phyloP scores from a whole-genome alignment of 768 basidiomycete species.

The Myochromella boudieri region DNA sequence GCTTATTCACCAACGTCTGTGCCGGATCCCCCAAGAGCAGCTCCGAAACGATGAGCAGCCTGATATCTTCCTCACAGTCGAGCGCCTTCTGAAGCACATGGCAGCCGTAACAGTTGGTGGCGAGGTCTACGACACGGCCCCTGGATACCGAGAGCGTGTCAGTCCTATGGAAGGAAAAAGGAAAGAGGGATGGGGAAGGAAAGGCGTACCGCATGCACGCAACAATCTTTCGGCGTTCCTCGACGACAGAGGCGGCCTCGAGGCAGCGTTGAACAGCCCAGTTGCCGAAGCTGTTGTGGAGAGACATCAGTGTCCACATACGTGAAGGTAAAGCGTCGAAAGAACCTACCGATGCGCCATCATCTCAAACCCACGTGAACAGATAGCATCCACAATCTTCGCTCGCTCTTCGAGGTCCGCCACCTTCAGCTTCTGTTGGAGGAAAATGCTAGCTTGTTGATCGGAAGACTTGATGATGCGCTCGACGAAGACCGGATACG shows the following conservation, averaged over 20 bases:
- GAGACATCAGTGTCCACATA: constrained; percentile 5
- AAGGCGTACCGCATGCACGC: constrained; percentile 74
- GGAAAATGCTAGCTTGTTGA: constrained; percentile 87
- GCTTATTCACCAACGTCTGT: constrained; percentile 85
- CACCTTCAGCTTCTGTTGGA: constrained; percentile 89
- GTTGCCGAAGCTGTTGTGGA: constrained; percentile 90
- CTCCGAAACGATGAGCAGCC: constrained; percentile 81
- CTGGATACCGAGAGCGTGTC: constrained; percentile 33
- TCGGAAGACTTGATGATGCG: constrained; percentile 89
- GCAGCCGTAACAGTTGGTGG: constrained; percentile 87
- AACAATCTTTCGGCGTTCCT: constrained; percentile 80
- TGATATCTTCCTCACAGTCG: constrained; percentile 87
- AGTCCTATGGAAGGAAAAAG: neutral
- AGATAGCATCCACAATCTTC: constrained; percentile 87
- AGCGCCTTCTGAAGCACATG: constrained; percentile 89
- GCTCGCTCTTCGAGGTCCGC: constrained; percentile 74
- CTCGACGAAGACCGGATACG: constrained; percentile 77
- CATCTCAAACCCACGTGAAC: constrained; percentile 84
- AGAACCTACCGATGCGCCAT: constrained; percentile 76
- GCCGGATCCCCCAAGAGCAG: constrained; percentile 83
- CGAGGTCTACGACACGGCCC: constrained; percentile 81
- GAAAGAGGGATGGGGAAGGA: neutral
- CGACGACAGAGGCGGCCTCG: constrained; percentile 71
- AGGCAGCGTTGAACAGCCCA: constrained; percentile 90
- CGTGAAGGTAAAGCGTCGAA: neutral